A percentile compares a stretch with the other conserved stretches of the same genome.
Conservation (phyloP, 495 filamentous ascomycete genomes). For the Aspergillus carlsbadensis region DNA sequence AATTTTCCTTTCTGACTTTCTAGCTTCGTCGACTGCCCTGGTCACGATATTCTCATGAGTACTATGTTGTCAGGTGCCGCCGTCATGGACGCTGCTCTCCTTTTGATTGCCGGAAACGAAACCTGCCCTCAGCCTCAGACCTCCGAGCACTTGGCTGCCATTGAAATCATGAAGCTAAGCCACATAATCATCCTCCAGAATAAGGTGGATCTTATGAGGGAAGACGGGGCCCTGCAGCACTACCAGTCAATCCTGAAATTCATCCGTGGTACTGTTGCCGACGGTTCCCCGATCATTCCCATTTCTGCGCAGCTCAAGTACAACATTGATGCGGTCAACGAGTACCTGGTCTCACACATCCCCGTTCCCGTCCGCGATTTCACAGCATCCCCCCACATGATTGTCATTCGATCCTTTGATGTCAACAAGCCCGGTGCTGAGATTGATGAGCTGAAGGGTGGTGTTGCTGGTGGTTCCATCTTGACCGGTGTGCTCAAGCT, state of each 20-base stretch:
- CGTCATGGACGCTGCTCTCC: constrained; percentile 97
- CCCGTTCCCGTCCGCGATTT: constrained; percentile 90
- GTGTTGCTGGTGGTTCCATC: constrained; percentile 96
- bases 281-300: constrained; percentile 93
- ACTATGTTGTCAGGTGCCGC: constrained; percentile 99
- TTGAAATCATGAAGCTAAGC: constrained; percentile 98
- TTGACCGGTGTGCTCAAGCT: constrained; percentile 93
- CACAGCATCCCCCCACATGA: constrained; percentile 89
- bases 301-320: constrained; percentile 99
- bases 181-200: constrained; percentile 99
- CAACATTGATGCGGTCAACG: constrained; percentile 98
- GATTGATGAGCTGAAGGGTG: constrained; percentile 97
- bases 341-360: constrained; percentile 87
- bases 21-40: constrained; percentile 93
- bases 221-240: constrained; percentile 87
- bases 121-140: constrained; percentile 98
- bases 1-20: constrained; percentile 2
- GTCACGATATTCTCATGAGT: constrained; percentile 99
- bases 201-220: constrained; percentile 96
- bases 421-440: constrained; percentile 99
- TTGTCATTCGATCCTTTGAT: constrained; percentile 97
- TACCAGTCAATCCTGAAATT: constrained; percentile 97
- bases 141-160: constrained; percentile 95
- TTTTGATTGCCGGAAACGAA: constrained; percentile 98
- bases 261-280: constrained; percentile 94